These are phyloP conservation scores for Cochlearia excelsa DNA, from an alignment of 345 rosid species.

Conservation along the genomic window DNA sequence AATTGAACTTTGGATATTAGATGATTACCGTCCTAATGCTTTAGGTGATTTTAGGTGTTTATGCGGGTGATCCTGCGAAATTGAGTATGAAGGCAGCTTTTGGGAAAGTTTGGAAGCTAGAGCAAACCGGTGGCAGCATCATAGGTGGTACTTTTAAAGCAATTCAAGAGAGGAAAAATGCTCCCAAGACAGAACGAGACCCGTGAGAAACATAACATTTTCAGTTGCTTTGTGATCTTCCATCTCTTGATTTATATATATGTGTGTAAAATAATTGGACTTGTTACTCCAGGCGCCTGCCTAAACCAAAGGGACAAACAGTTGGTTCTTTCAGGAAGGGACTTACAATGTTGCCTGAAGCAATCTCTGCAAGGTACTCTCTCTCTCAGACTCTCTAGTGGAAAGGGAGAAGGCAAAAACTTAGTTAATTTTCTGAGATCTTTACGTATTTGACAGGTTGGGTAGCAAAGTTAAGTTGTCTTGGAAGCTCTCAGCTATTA, in stretches of 20 bases:
- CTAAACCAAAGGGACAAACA: slow-evolving; percentile 92
- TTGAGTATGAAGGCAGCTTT: slow-evolving; percentile 94
- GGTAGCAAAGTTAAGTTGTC: slow-evolving; percentile 74
- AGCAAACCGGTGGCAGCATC: slow-evolving; percentile 82
- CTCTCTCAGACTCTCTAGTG: slow-evolving; percentile 2
- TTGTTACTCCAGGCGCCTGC: slow-evolving; percentile 56
- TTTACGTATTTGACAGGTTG: slow-evolving; percentile 50
- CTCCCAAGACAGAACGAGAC: slow-evolving; percentile 66
- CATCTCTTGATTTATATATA: background rate
- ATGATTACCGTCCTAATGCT: background rate
- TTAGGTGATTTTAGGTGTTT: slow-evolving; percentile 57
- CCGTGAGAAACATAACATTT: slow-evolving; percentile 52
- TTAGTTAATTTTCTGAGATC: background rate
- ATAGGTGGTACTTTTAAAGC: slow-evolving; percentile 80
- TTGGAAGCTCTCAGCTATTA: slow-evolving; percentile 75
- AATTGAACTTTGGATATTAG: background rate
- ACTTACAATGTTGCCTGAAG: slow-evolving; percentile 80
- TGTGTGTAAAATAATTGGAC: slow-evolving; percentile 13
- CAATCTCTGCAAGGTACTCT: slow-evolving; percentile 66
- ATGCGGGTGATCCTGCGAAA: slow-evolving; percentile 93
- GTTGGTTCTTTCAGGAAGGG: slow-evolving; percentile 94
- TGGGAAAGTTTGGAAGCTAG: slow-evolving; percentile 95
- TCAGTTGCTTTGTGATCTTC: slow-evolving; percentile 17
- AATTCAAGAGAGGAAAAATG: slow-evolving; percentile 68
- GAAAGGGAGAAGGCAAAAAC: slow-evolving; percentile 5